These are phyloP conservation scores for Diaporthe citrichinensis DNA, from an alignment of 2,329 filamentous ascomycete genomes.

Conservation along the genomic window DNA sequence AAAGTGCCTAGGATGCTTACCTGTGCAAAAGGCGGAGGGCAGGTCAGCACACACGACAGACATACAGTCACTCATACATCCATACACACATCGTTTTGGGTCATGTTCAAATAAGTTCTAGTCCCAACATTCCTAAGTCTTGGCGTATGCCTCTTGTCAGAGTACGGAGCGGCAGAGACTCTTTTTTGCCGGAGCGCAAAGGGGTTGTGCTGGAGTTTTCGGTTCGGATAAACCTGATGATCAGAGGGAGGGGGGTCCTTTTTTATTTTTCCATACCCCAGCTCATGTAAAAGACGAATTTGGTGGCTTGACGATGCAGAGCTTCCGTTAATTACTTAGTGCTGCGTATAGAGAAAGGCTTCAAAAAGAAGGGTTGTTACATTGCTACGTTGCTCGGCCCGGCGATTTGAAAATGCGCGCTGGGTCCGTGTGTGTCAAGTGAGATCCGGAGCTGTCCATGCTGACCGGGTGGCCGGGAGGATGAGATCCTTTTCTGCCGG, in stretches of 20 bases:
- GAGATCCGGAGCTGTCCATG: background rate
- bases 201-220: background rate
- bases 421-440: background rate
- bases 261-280: slow-evolving; percentile 17
- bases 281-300: slow-evolving; percentile 30
- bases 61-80: background rate
- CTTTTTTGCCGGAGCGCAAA: slow-evolving; percentile 13
- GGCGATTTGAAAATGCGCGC: too few relatives aligned
- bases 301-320: slow-evolving; percentile 30
- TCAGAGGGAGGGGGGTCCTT: slow-evolving; percentile 10
- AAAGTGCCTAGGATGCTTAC: background rate
- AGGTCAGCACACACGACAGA: background rate
- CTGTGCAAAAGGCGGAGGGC: background rate
- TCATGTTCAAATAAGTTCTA: slow-evolving; percentile 16
- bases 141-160: slow-evolving; percentile 24
- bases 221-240: slow-evolving; percentile 31
- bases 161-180: slow-evolving; percentile 20
- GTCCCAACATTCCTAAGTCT: slow-evolving; percentile 7
- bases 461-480: background rate
- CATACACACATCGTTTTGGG: background rate
- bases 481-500: background rate
- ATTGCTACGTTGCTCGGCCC: background rate
- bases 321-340: slow-evolving; percentile 30
- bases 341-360: slow-evolving; percentile 13
- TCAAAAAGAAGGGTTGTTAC: background rate